Percentiles rank a stretch among this genome's conserved stretches.
These are phyloP conservation scores for Cryptococcus sp. DNA, from an alignment of 1,284 basidiomycete genomes.

Conservation along the genomic window DNA sequence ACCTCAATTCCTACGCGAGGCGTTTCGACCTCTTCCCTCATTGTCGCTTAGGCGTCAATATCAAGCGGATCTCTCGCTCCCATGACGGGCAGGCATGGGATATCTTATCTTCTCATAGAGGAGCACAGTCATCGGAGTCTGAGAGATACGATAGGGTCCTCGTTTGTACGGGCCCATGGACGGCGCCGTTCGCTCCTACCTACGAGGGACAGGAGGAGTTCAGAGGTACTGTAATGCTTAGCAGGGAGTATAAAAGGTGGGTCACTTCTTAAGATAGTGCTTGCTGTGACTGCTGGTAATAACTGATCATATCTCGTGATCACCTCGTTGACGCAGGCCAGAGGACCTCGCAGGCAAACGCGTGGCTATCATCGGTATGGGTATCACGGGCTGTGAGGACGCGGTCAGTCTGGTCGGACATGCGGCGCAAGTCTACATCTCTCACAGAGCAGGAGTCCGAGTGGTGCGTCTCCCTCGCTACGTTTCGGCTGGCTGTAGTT, in stretches of 20 bases:
- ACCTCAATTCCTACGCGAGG: slow-evolving; percentile 14
- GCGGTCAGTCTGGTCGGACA: slow-evolving; percentile 9
- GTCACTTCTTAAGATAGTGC: neutral
- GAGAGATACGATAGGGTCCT: slow-evolving; percentile 15
- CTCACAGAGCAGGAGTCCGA: slow-evolving; percentile 14
- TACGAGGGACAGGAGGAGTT: slow-evolving; percentile 7
- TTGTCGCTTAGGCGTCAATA: neutral
- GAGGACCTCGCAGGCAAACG: slow-evolving; percentile 11
- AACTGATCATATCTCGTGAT: too few relatives aligned
- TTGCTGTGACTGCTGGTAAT: too few relatives aligned
- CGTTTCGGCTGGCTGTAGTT: neutral
- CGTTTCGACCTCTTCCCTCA: slow-evolving; percentile 8
- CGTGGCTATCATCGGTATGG: slow-evolving; percentile 17
- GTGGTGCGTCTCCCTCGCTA: slow-evolving; percentile 9
- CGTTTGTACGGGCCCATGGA: slow-evolving; percentile 16
- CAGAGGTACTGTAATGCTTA: slow-evolving; percentile 9
- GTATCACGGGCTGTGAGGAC: slow-evolving; percentile 17
- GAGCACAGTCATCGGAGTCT: too few relatives aligned
- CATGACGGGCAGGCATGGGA: slow-evolving; percentile 5
- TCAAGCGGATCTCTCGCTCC: neutral
- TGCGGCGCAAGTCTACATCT: slow-evolving; percentile 17
- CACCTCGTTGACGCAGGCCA: slow-evolving; percentile 6
- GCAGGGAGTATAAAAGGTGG: slow-evolving; percentile 19
- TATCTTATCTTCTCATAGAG: neutral
- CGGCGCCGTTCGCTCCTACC: neutral